Base-by-base conservation (phyloP, 306 rosid genomes). In the Rubus idaeus region DNA sequence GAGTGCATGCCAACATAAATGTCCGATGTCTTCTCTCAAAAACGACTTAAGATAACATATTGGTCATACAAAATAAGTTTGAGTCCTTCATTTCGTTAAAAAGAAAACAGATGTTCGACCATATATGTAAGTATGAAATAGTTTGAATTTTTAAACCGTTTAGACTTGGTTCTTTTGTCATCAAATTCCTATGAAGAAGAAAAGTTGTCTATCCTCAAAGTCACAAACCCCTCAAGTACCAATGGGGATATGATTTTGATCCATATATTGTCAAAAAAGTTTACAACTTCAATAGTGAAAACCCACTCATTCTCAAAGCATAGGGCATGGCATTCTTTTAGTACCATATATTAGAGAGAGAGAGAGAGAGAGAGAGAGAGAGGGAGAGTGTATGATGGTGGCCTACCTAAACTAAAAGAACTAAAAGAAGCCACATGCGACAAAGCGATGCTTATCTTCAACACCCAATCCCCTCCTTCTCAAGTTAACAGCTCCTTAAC, bases 391-490 rank as follows among this genome's bases (percentile, higher is more conserved):
- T 17, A 75, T 11, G 70, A 80, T 78, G 85, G 83, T 77, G 69
- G 78, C 77, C 73, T 7, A n/a, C n/a, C n/a, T n/a, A n/a, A n/a
- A n/a, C n/a, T n/a, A n/a, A n/a, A n/a, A n/a, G n/a, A n/a, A 55
- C 6, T n/a, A 21, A 75, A n/a, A 71, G 41, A 71, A 70, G 81
- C 69, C 78, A 55, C 77, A 64, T 12, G 83, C 41, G 87, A 83
- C 85, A 87, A 83, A 40, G 65, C 63, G 18, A 82, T 72, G 78
- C 85, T 88, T 88, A 83, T 84, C 85, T 68, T 67, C 58, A 53
- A 42, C 2, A 62, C 45, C 83, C 51, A 78, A 74, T 78, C 49
- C 45, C 44, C 74, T 39, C 13, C 70, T 75, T 72, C 37, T 76
- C 79, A 64, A 64, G 57, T 26, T 21, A 82, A 83, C 87, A 84